Evolutionary conservation across 768 basidiomycete species (phyloP).

Genomic region (Boletus eberwhitei): DNA sequence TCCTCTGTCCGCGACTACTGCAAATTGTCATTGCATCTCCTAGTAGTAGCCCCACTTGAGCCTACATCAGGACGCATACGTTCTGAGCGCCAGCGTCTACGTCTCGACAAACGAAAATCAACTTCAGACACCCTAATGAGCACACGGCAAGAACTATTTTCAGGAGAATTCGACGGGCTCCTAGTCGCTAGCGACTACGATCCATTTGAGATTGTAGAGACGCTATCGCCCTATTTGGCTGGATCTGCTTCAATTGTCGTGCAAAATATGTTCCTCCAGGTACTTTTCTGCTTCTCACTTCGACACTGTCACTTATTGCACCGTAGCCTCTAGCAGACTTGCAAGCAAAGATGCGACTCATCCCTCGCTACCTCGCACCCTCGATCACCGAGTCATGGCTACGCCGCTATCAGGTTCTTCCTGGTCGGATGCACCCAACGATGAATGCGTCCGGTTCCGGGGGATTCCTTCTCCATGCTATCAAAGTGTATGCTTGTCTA

Average conservation of each 20-base stretch:
- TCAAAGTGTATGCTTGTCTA: conserved; percentile 65
- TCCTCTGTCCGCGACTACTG: not conserved
- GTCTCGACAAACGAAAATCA: conserved; percentile 74
- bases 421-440: conserved; percentile 91
- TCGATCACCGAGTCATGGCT: conserved; percentile 84
- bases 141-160: conserved; percentile 77
- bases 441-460: conserved; percentile 91
- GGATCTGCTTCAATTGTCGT: conserved; percentile 87
- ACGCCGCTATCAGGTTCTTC: conserved; percentile 91
- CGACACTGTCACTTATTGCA: conserved; percentile 5
- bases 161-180: conserved; percentile 89
- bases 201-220: conserved; percentile 73
- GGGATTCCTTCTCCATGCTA: conserved; percentile 80
- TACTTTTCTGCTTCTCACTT: conserved; percentile 26
- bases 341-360: conserved; percentile 63
- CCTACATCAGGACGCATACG: conserved; percentile 54
- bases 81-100: conserved; percentile 68
- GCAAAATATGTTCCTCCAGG: conserved; percentile 80
- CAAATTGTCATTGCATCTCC: conserved; percentile 3
- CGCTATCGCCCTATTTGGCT: conserved; percentile 68
- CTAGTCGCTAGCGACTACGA: conserved; percentile 84
- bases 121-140: conserved; percentile 58
- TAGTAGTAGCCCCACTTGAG: conserved; percentile 61
- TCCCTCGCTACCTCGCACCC: conserved; percentile 70
- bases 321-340: conserved; percentile 70